phyloP scores from a whole-genome alignment of 805 yeast species.

The Schwanniomyces pseudopolymorphus region DNA sequence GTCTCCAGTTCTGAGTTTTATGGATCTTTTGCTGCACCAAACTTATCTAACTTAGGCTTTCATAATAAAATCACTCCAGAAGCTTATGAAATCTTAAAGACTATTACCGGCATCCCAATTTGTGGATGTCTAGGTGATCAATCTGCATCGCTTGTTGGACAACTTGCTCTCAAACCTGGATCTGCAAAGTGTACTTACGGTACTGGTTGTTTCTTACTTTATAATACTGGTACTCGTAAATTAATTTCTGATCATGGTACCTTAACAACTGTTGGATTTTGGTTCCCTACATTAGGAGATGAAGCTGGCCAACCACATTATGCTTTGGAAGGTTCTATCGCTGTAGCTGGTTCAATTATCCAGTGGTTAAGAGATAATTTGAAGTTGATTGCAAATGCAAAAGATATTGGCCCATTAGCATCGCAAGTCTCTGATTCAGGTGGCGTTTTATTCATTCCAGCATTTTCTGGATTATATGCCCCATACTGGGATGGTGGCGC shows the following conservation, averaged over 20 bases:
- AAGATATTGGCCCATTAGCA: slow-evolving; percentile 89
- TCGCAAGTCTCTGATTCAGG: slow-evolving; percentile 78
- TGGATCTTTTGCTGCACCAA: slow-evolving; percentile 69
- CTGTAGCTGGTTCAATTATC: slow-evolving; percentile 92
- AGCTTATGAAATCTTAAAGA: slow-evolving; percentile 48
- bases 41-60: slow-evolving; percentile 50
- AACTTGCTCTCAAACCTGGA: slow-evolving; percentile 78
- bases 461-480: slow-evolving; percentile 90
- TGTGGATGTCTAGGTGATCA: slow-evolving; percentile 95
- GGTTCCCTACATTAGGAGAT: slow-evolving; percentile 69
- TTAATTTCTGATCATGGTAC: slow-evolving; percentile 78
- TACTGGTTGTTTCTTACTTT: slow-evolving; percentile 88
- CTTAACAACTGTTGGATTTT: slow-evolving; percentile 84
- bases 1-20: slow-evolving; percentile 75
- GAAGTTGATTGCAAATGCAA: slow-evolving; percentile 74
- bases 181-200: slow-evolving; percentile 95
- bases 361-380: slow-evolving; percentile 94
- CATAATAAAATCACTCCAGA: slow-evolving; percentile 51
- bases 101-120: slow-evolving; percentile 66
- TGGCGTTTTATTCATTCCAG: slow-evolving; percentile 93
- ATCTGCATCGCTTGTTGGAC: slow-evolving; percentile 91
- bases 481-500: slow-evolving; percentile 96
- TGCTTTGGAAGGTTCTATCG: slow-evolving; percentile 93
- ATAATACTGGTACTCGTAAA: slow-evolving; percentile 78
- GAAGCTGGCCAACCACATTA: slow-evolving; percentile 63